phyloP scores from a whole-genome alignment of 2,329 filamentous ascomycete genomes.

The Rhytidhysteron rufulum region DNA sequence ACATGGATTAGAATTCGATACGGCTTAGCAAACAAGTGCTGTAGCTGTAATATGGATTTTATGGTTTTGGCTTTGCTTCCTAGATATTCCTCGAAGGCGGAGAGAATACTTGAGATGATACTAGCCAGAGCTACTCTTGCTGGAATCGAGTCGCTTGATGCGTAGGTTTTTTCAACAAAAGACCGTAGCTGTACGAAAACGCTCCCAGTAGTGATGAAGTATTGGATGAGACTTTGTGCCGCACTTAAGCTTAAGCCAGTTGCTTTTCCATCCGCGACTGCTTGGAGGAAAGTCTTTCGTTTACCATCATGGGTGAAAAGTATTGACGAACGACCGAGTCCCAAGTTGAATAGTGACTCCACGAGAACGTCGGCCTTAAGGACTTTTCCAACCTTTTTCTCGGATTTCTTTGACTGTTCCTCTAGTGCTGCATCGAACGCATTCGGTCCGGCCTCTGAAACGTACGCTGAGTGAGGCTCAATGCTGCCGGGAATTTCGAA shows the following conservation, averaged over 20 bases:
- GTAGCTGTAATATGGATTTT: constrained; percentile 38
- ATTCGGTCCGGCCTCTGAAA: constrained; percentile 65
- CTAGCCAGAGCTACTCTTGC: constrained; percentile 41
- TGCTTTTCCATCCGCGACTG: constrained; percentile 43
- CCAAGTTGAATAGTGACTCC: constrained; percentile 60
- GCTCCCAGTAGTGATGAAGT: constrained; percentile 38
- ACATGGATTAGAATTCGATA: constrained; percentile 53
- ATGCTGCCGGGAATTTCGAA: constrained; percentile 51
- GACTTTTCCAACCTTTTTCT: constrained; percentile 36
- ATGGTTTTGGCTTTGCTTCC: constrained; percentile 22
- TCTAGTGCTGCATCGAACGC: constrained; percentile 60
- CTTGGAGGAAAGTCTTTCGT: constrained; percentile 50
- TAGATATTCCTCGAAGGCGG: constrained; percentile 38
- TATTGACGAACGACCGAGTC: constrained; percentile 67
- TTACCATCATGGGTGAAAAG: constrained; percentile 62
- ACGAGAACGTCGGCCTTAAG: constrained; percentile 36
- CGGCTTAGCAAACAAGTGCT: constrained; percentile 41
- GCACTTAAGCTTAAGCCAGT: constrained; percentile 49
- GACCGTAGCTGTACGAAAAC: constrained; percentile 31
- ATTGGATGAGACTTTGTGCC: constrained; percentile 51
- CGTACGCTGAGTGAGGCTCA: constrained; percentile 48
- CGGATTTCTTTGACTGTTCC: constrained; percentile 37
- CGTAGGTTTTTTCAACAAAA: constrained; percentile 35
- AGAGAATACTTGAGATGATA: constrained; percentile 36
- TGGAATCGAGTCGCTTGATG: constrained; percentile 30